Evolutionary conservation across 805 yeast genomes (phyloP), one percentile per base, ranked within the genome.

Genomic region (Zygosaccharomyces kombuchaensis): DNA sequence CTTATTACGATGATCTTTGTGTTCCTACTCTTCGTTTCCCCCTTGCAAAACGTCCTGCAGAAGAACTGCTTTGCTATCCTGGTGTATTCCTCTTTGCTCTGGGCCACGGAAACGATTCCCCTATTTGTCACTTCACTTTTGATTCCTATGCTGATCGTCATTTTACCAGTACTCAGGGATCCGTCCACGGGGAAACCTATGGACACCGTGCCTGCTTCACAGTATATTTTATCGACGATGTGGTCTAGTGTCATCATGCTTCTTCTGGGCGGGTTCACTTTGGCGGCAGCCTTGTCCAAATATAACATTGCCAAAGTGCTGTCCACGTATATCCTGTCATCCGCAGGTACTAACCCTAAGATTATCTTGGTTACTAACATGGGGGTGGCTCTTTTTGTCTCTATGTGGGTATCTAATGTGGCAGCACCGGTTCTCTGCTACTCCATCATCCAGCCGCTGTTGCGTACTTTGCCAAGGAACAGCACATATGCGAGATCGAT

Each of bases 381-480:
- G 97, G 69, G 76, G 38, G 91, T 91, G 26, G 87, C 97, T 0
- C 71, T 90, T 32, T 80, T 91, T 58, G 81, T 87, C 34, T 81
- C 96, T 4, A 89, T 91, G 87, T 90, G 96, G 95, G 93, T 91
- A 32, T 84, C 95, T 21, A 91, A 91, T 63, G 98, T 91, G 35
- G 99, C 99, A 1, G 93, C 98, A 0, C 99, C 99, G 0, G 97
- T 91, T 2, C 74, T 91, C 45, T 86, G 96, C 67, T 87, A 78
- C 58, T 88, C 96, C 5, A 85, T 91, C 51, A 82, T 91, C 47
- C 96, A 90, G 65, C 97, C 98, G 0, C 71, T 91, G 17, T 70
- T 91, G 53, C 76, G 96, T 58, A 87, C 95, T 0, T 69, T 90
- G 35, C 95, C 96, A 16, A 80, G 84, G 40, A 80, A 80, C 9